Conservation (phyloP, 2,329 filamentous ascomycete genomes). For the Claviceps citrina region DNA sequence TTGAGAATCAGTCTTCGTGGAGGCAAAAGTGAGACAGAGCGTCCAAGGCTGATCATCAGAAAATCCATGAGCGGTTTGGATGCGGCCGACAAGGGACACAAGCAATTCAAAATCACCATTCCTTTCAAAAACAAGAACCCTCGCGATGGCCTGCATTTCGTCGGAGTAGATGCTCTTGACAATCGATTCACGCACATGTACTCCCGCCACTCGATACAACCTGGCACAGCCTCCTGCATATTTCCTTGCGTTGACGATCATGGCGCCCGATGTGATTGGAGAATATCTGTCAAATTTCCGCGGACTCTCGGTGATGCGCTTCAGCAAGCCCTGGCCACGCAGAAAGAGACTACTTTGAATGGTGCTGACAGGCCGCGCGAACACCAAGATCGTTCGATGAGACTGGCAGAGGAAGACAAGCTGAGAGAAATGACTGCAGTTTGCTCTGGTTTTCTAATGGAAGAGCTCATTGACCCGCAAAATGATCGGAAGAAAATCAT, state of each 20-base stretch:
- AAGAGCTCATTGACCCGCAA: conserved; percentile 62
- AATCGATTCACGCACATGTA: conserved; percentile 81
- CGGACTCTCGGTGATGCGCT: conserved; percentile 71
- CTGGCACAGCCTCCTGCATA: conserved; percentile 67
- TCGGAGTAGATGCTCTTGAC: conserved; percentile 68
- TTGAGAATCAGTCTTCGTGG: conserved; percentile 28
- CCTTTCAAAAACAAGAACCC: conserved; percentile 64
- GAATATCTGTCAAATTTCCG: conserved; percentile 72
- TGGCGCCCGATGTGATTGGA: conserved; percentile 69
- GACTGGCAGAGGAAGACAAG: conserved; percentile 62
- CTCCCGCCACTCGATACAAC: conserved; percentile 63
- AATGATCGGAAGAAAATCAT: conserved; percentile 77
- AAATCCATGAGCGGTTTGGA: conserved; percentile 24
- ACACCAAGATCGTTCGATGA: conserved; percentile 24
- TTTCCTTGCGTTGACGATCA: conserved; percentile 90
- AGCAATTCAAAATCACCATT: conserved; percentile 41
- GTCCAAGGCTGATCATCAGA: conserved; percentile 28
- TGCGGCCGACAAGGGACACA: conserved; percentile 23
- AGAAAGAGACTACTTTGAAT: conserved; percentile 18
- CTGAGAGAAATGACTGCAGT: conserved; percentile 77
- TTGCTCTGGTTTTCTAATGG: conserved; percentile 76
- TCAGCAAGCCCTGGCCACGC: conserved; percentile 29
- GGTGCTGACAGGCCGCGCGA: conserved; percentile 23
- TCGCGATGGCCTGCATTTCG: conserved; percentile 81
- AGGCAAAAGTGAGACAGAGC: conserved; percentile 23